Percentiles rank a stretch among this genome's conserved stretches.
Conservation (phyloP, 2,329 filamentous ascomycete species). For the Pyricularia sp. region DNA sequence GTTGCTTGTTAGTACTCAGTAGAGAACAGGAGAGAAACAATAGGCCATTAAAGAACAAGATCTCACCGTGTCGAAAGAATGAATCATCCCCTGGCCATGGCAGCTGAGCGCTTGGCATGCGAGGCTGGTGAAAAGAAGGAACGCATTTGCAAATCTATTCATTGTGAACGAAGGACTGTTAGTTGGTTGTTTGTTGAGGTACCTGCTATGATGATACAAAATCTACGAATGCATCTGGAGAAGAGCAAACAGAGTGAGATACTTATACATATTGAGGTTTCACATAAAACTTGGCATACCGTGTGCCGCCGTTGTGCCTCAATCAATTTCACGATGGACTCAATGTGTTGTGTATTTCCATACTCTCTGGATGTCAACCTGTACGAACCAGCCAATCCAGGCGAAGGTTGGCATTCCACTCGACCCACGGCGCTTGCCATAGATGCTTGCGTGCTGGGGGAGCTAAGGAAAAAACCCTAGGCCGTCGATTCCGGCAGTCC, state of each 20-base stretch:
- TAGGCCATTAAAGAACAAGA: too few species aligned
- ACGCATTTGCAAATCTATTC: neutral
- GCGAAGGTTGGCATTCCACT: too few species aligned
- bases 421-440: too few species aligned
- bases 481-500: too few species aligned
- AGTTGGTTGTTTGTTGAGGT: neutral
- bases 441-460: too few species aligned
- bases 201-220: neutral
- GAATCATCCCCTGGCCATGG: neutral
- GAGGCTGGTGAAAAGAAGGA: neutral
- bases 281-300: too few species aligned
- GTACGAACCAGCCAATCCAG: neutral
- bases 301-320: neutral
- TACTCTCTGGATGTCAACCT: neutral
- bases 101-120: neutral
- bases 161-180: neutral
- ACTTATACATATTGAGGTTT: too few species aligned
- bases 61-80: neutral
- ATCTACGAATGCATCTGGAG: neutral
- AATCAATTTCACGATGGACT: neutral
- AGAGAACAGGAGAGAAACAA: too few species aligned
- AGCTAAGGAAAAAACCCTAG: too few species aligned
- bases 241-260: too few species aligned
- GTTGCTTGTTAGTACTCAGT: neutral
- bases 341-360: neutral